Conservation (phyloP, 331 rosid genomes). For the Cydonia oblonga region DNA sequence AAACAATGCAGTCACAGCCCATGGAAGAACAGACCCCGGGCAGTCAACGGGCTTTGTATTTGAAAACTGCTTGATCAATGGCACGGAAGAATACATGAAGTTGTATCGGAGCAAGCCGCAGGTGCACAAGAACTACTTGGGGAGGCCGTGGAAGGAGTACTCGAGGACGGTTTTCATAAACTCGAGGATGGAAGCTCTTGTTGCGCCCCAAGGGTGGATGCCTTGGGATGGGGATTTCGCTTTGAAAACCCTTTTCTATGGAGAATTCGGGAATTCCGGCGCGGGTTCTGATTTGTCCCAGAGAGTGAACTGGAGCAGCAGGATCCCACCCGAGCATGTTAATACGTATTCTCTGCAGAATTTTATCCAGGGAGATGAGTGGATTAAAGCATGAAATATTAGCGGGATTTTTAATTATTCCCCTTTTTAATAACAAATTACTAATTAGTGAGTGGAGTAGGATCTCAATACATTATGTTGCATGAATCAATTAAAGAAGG, state of each 20-base stretch:
- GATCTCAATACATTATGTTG: background rate
- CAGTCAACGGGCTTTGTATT: slow-evolving; percentile 79
- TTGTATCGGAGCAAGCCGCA: slow-evolving; percentile 54
- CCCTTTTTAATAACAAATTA: background rate
- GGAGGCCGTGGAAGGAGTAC: slow-evolving; percentile 96
- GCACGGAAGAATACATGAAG: slow-evolving; percentile 70
- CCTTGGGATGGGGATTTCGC: slow-evolving; percentile 68
- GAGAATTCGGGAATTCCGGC: slow-evolving; percentile 59
- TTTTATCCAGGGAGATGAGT: slow-evolving; percentile 75
- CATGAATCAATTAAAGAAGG: too few species aligned
- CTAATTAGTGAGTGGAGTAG: background rate
- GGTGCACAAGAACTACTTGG: slow-evolving; percentile 74
- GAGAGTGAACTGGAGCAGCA: slow-evolving; percentile 68
- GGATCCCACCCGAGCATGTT: slow-evolving; percentile 53
- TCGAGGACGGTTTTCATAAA: slow-evolving; percentile 64
- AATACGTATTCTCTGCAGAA: slow-evolving; percentile 45
- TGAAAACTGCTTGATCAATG: slow-evolving; percentile 59
- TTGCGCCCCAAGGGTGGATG: slow-evolving; percentile 65
- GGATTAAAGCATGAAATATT: slow-evolving; percentile 26
- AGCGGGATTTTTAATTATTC: background rate
- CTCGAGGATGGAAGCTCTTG: slow-evolving; percentile 38
- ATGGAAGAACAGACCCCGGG: slow-evolving; percentile 84
- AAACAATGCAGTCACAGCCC: slow-evolving; percentile 70
- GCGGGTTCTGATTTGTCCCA: slow-evolving; percentile 36
- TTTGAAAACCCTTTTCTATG: slow-evolving; percentile 67